Evolutionary conservation across 176 grass and related monocot species (phyloP).

Genomic region (Oryza coarctata): DNA sequence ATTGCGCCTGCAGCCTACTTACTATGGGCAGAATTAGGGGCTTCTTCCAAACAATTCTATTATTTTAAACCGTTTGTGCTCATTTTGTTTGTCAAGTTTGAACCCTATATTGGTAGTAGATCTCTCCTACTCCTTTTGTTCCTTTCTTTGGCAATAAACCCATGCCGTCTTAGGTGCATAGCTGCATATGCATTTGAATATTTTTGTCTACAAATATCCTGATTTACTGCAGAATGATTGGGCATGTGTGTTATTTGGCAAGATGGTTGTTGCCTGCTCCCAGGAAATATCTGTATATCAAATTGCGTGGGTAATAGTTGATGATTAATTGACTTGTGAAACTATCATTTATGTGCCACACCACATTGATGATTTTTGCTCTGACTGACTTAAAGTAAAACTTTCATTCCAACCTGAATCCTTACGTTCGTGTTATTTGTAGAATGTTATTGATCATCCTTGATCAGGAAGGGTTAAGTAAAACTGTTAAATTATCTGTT

Average conservation of each 20-base stretch:
- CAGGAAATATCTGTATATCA: slow-evolving; percentile 2
- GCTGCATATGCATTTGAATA: slow-evolving; percentile 26
- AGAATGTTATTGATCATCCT: not conserved
- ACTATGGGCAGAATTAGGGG: not conserved
- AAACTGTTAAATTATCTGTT: not conserved
- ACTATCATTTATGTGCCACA: not conserved
- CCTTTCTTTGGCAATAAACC: slow-evolving; percentile 19
- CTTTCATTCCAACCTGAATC: not conserved
- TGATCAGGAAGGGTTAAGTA: not conserved
- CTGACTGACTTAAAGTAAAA: not conserved
- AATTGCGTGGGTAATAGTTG: not conserved
- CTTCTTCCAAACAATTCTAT: slow-evolving; percentile 19
- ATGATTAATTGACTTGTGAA: slow-evolving; percentile 6
- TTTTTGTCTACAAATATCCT: slow-evolving; percentile 24
- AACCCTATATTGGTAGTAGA: slow-evolving; percentile 22
- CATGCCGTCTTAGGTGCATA: not conserved
- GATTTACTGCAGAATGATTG: slow-evolving; percentile 17
- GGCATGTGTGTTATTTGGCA: not conserved
- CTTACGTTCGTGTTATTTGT: not conserved
- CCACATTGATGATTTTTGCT: not conserved
- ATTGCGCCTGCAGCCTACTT: slow-evolving; percentile 11
- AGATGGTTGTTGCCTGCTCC: slow-evolving; percentile 5
- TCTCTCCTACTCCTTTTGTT: slow-evolving; percentile 20
- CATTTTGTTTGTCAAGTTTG: slow-evolving; percentile 23
- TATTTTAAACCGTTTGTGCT: slow-evolving; percentile 30